Evolutionary conservation across 2,329 filamentous ascomycete species (phyloP).

Genomic region (Curvularia sp.): DNA sequence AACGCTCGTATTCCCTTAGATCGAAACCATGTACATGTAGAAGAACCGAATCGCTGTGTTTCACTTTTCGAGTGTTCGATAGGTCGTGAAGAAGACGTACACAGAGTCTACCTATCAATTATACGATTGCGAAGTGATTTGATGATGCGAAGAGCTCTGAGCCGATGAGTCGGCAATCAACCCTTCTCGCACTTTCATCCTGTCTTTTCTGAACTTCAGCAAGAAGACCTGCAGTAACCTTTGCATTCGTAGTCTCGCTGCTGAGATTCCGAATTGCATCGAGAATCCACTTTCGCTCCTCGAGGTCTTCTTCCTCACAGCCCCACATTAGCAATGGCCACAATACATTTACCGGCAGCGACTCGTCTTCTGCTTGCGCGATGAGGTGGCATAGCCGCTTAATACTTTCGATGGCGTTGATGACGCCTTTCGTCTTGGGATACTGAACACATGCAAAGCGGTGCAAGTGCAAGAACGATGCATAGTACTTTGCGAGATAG

Average conservation of each 20-base stretch:
- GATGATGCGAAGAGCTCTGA: conserved; percentile 57
- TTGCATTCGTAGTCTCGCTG: conserved; percentile 50
- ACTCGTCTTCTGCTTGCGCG: conserved; percentile 55
- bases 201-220: conserved; percentile 51
- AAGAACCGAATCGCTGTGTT: too few species aligned
- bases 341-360: conserved; percentile 63
- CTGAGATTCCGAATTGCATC: conserved; percentile 55
- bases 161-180: conserved; percentile 51
- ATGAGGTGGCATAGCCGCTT: conserved; percentile 58
- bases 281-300: conserved; percentile 61
- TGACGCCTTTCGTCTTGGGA: conserved; percentile 60
- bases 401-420: conserved; percentile 59
- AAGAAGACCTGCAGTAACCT: conserved; percentile 51
- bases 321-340: conserved; percentile 66
- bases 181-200: conserved; percentile 47
- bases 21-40: too few species aligned
- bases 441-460: conserved; percentile 64
- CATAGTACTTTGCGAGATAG: conserved; percentile 65
- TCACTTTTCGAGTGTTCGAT: too few species aligned
- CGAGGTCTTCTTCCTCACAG: conserved; percentile 60
- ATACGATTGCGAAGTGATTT: conserved; percentile 63
- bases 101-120: too few species aligned
- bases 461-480: conserved; percentile 64
- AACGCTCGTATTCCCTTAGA: too few species aligned
- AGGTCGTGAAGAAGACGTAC: too few species aligned